A percentile compares a stretch with the other conserved stretches of the same genome.
phyloP scores from a whole-genome alignment of 352 stramenopile species.

The Pythium vanterpoolii region DNA sequence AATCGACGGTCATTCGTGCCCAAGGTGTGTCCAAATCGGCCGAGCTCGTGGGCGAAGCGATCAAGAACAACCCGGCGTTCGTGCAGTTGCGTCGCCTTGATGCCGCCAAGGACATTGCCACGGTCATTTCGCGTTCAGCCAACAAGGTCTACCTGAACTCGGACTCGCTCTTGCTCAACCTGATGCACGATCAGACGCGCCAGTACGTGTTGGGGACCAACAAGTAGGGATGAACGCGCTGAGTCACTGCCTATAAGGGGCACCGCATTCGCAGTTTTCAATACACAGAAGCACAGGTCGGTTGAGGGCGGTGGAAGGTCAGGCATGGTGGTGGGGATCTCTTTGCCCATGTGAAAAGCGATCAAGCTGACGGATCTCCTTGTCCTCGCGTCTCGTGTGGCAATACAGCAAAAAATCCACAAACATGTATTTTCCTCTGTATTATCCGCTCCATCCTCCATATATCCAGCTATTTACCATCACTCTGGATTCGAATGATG shows the following conservation, averaged over 20 bases:
- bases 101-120: conserved; percentile 98
- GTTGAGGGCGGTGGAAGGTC: background rate
- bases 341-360: background rate
- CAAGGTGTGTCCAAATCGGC: conserved; percentile 98
- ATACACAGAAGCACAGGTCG: background rate
- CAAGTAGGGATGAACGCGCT: conserved; percentile 1
- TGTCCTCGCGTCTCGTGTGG: background rate
- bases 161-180: conserved; percentile 97
- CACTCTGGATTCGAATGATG: conserved; percentile 11
- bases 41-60: conserved; percentile 97
- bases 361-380: background rate
- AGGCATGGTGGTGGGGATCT: background rate
- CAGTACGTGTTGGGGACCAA: conserved; percentile 13
- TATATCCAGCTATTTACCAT: conserved; percentile 3
- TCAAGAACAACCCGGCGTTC: conserved; percentile 99
- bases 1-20: conserved; percentile 96
- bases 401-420: background rate
- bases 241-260: too few species aligned
- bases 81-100: conserved; percentile 99
- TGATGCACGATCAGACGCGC: conserved; percentile 69
- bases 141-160: conserved; percentile 99
- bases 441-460: too few species aligned
- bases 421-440: too few species aligned
- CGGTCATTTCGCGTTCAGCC: conserved; percentile 91
- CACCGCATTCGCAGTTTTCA: background rate